phyloP scores from a whole-genome alignment of 2,329 filamentous ascomycete species.

The Fusarium continuum region DNA sequence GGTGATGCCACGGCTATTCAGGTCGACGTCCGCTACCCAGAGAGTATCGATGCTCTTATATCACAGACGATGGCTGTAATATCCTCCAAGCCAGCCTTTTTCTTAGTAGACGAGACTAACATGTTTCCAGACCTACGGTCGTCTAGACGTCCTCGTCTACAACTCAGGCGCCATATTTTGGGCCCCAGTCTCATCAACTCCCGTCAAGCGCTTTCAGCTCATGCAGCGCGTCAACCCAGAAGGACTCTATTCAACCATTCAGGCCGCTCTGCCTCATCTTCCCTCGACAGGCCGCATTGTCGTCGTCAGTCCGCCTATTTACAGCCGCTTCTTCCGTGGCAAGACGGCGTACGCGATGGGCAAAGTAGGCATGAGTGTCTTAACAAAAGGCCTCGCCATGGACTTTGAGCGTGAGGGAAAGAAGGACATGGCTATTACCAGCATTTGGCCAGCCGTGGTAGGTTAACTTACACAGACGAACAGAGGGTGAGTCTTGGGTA shows the following conservation, averaged over 20 bases:
- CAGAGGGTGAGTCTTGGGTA: neutral
- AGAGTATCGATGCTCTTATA: conserved; percentile 69
- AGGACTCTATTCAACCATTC: conserved; percentile 77
- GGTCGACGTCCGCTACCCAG: conserved; percentile 74
- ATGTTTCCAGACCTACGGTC: conserved; percentile 61
- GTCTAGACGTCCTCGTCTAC: conserved; percentile 80
- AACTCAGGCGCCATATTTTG: conserved; percentile 90
- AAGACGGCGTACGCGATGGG: conserved; percentile 85
- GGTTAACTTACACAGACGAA: conserved; percentile 36
- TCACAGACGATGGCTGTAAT: conserved; percentile 59
- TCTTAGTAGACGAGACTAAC: neutral
- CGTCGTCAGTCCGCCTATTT: conserved; percentile 85
- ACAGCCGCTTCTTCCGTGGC: conserved; percentile 83
- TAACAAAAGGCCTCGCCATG: conserved; percentile 85
- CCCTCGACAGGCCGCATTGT: conserved; percentile 69
- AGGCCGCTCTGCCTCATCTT: conserved; percentile 75
- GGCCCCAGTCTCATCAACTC: conserved; percentile 77
- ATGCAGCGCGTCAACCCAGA: conserved; percentile 81
- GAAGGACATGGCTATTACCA: conserved; percentile 77
- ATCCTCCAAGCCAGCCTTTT: neutral
- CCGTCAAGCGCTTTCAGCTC: conserved; percentile 77
- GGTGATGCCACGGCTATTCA: conserved; percentile 71
- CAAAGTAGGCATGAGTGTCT: conserved; percentile 83
- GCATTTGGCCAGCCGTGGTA: conserved; percentile 83
- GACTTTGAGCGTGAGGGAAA: conserved; percentile 76